These are phyloP conservation scores for Gloeopeniophorella convolvens DNA, from an alignment of 768 basidiomycete species.

Conservation along the genomic window DNA sequence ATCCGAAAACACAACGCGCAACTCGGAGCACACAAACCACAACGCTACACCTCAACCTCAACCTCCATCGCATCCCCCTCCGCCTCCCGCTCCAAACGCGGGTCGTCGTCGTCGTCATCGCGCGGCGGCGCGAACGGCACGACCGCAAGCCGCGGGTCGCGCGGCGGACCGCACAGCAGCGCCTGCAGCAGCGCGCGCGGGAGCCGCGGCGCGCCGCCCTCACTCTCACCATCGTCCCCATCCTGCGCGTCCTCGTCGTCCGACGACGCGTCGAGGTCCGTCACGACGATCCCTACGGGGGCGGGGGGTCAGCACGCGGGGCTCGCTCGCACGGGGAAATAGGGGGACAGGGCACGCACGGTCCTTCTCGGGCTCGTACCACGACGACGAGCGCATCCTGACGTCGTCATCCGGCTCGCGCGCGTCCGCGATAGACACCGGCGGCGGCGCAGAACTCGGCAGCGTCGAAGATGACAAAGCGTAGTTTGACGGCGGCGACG, in stretches of 20 bases:
- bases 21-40: neutral
- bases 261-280: slow-evolving; percentile 19
- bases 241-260: slow-evolving; percentile 20
- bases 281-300: slow-evolving; percentile 19
- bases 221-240: no score
- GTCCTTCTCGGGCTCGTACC: slow-evolving; percentile 22
- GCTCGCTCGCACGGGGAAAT: neutral
- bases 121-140: neutral
- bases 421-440: neutral
- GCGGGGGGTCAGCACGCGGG: neutral
- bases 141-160: neutral
- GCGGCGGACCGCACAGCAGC: slow-evolving; percentile 1
- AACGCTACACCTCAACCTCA: neutral
- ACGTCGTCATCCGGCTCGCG: neutral
- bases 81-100: neutral
- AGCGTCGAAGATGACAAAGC: neutral
- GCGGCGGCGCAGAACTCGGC: no score
- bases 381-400: slow-evolving; percentile 19
- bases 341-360: slow-evolving; percentile 3
- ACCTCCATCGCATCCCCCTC: slow-evolving; percentile 16
- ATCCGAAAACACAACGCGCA: no score
- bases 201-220: slow-evolving; percentile 8
- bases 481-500: neutral
- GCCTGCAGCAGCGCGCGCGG: slow-evolving; percentile 10
- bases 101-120: no score